A percentile compares a stretch with the other conserved stretches of the same genome.
Conservation (phyloP, 129 eudicot genomes). For the Gnaphalium uliginosum region DNA sequence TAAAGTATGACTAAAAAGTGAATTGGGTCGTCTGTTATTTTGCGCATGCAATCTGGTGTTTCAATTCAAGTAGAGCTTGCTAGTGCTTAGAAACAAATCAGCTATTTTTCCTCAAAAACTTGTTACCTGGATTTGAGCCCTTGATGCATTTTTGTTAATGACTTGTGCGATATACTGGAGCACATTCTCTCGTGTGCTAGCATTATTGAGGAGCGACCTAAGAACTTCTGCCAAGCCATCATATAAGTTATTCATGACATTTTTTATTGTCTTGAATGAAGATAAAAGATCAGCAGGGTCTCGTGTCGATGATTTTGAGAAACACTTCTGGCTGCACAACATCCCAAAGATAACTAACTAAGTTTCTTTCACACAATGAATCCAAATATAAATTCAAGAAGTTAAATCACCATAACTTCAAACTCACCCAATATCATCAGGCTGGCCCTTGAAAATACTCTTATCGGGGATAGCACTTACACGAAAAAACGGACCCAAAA, state of each 20-base stretch:
- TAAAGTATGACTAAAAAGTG: not conserved
- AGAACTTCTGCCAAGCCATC: slow-evolving; percentile 81
- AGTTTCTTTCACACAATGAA: not conserved
- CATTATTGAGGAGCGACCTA: slow-evolving; percentile 65
- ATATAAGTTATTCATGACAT: slow-evolving; percentile 78
- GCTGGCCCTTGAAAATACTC: slow-evolving; percentile 70
- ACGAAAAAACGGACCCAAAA: slow-evolving; percentile 94
- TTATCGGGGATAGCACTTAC: slow-evolving; percentile 96
- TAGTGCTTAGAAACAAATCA: not conserved
- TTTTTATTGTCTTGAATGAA: slow-evolving; percentile 83
- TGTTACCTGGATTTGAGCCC: slow-evolving; percentile 82
- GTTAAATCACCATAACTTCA: not conserved
- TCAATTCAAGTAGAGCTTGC: not conserved
- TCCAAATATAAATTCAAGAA: slow-evolving; percentile 1
- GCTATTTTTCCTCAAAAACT: not conserved
- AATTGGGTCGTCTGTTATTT: not conserved
- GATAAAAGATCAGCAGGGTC: slow-evolving; percentile 94
- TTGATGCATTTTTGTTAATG: slow-evolving; percentile 80
- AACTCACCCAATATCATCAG: slow-evolving; percentile 90
- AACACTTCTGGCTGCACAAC: slow-evolving; percentile 78
- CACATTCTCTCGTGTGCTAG: slow-evolving; percentile 87
- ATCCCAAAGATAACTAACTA: slow-evolving; percentile 19
- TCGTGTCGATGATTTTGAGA: slow-evolving; percentile 74
- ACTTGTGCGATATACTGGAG: slow-evolving; percentile 75
- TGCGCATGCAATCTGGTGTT: not conserved